Base-by-base conservation (phyloP, 441 rosid species). In the Mallotus japonicus region DNA sequence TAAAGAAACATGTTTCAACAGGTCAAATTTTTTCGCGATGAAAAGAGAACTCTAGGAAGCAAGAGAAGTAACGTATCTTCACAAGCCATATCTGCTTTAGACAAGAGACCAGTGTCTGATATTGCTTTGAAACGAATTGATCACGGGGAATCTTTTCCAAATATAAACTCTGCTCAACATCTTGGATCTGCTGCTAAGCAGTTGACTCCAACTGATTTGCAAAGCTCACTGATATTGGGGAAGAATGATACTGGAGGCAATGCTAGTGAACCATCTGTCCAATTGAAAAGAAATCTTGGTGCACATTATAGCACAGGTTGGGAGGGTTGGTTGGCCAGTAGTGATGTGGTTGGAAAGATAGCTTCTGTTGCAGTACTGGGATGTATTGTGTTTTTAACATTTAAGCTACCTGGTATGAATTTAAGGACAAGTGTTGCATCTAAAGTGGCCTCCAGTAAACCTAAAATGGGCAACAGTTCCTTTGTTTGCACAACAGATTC, bases 121-220 rank as follows among this genome's bases (percentile, higher is more conserved):
- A 73, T 80, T 81, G 77, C 85, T 78, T 75, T 84, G 11, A 84
- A 82, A 68, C 73, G 73, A 72, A 82, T 84, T 79, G 85, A 79
- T 72, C 67, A 58, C 66, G 82, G 80, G 71, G 89, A 83, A 74
- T 75, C 91, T 68, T 71, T 79, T 76, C 56, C 84, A 4, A 64
- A 60, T 65, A 69, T 69, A 73, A 89, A 83, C 81, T 83, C 93
- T 56, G 78, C 84, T 66, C 84, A 86, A 74, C 86, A 85, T 82
- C 82, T 87, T 58, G 86, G 75, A 22, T 88, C 92, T 72, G 91
- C 93, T 71, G 93, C 88, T 55, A 90, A 95, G 84, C 97, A 88
- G 80, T 81, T 92, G 76, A 78, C 91, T 40, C 84, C 90, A 63
- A 70, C 87, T 74, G 86, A 88, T 81, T 72, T 83, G 82, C 90